Evolutionary conservation across 2,329 filamentous ascomycete species (phyloP), one percentile per base, ranked within the genome.

Genomic region (Penicillium sp.): DNA sequence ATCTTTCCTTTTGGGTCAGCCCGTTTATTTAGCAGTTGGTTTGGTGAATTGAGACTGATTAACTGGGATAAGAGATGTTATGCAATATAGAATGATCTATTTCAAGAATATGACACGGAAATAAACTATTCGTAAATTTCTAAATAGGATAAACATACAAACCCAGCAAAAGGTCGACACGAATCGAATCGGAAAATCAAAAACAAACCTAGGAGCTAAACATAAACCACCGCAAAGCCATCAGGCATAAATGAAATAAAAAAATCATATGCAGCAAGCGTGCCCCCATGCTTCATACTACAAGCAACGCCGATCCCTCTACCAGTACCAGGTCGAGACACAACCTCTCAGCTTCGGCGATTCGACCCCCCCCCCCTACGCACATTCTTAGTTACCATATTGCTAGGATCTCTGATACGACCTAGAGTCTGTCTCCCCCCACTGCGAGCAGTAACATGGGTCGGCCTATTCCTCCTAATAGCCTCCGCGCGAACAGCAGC

Each of bases 371-470:
- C 15, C 8, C 19, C 19, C 41, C 41, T 41, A 0, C 45, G 27
- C 27, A 27, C 45, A 27, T 0, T 19, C 37, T 55, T 55, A 1
- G 53, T 50, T 3, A 55, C 19, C 45, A 55, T 50, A 50, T 37
- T 43, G 7, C 31, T 50, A 31, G 46, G 9, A 50, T 55, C 45
- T 8, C 27, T 35, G 9, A 33, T 41, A 29, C 19, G 37, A 10
- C 53, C 53, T 19, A 55, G 27, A 12, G 27, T 50, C 29, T 50
- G 45, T 27, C 46, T 42, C 0, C 37, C 37, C 6, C 46, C 27
- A 29, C 53, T 55, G 3, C 37, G 35, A 25, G 29, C 37, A 41
- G 45, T 40, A 42, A 40, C 0, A n/a, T 25, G n/a, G 9, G 1
- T 7, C 4, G 37, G 46, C 8, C 45, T 35, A 12, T 35, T 55